Evolutionary conservation across 352 stramenopile species (phyloP).

Genomic region (Salisapilia sapeloensis): DNA sequence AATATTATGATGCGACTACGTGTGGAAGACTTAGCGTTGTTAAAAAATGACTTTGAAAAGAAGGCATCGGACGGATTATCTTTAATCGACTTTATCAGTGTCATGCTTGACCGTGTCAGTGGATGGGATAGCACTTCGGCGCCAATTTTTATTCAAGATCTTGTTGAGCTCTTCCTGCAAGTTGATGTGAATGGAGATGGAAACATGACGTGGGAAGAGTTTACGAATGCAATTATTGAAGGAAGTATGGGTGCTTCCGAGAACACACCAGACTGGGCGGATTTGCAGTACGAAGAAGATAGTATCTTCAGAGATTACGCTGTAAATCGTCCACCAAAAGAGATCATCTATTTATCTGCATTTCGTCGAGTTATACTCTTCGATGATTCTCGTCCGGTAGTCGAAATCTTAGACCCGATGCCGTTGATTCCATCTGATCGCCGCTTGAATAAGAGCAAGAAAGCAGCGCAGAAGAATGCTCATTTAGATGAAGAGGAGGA

Average conservation of each 20-base stretch:
- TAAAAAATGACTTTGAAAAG: conserved; percentile 57
- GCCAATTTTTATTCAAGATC: conserved; percentile 44
- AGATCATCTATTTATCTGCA: conserved; percentile 32
- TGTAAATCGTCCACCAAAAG: conserved; percentile 39
- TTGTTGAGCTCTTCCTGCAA: conserved; percentile 61
- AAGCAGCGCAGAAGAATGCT: too few relatives aligned
- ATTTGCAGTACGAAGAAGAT: conserved; percentile 63
- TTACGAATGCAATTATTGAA: conserved; percentile 69
- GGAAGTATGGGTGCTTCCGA: conserved; percentile 39
- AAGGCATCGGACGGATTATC: conserved; percentile 22
- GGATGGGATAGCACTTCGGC: conserved; percentile 30
- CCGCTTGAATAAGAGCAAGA: too few relatives aligned
- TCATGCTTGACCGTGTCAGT: conserved; percentile 51
- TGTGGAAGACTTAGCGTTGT: conserved; percentile 34
- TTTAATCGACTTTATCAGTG: conserved; percentile 40
- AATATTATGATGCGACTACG: conserved; percentile 65
- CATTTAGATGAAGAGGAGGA: conserved; percentile 3
- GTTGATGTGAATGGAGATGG: conserved; percentile 67
- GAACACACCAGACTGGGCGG: conserved; percentile 23
- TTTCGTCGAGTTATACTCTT: conserved; percentile 41
- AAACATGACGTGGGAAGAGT: conserved; percentile 73
- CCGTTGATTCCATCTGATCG: conserved; percentile 11
- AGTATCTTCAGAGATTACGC: conserved; percentile 18
- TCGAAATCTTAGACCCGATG: conserved; percentile 40
- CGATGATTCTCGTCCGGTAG: conserved; percentile 40